Base-by-base conservation (phyloP, 1,139 yeast genomes). In the Diutina siamensis region DNA sequence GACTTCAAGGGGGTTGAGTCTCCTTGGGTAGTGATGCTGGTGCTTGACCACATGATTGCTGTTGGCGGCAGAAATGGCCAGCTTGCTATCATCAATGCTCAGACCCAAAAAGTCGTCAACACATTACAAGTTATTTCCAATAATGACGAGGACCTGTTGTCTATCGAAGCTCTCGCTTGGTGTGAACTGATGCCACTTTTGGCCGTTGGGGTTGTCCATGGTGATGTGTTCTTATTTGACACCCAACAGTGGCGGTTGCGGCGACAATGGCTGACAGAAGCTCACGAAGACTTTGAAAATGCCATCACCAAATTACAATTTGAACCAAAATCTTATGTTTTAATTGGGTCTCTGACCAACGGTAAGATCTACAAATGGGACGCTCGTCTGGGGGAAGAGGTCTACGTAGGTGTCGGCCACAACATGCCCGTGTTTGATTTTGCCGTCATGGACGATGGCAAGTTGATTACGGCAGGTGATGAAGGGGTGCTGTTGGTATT, bases 391-490 rank as follows among this genome's bases (percentile, higher is more conserved):
- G 95, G 95, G 47, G 75, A 72, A 48, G 80, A 77, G 53, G 61
- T 82, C 46, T 84, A 83, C 67, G 82, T 72, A 34, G 94, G 94
- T 52, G 78, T 78, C 44, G 99, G 98, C 20, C 98, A 92, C 62
- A 85, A 83, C 61, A 85, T 86, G 83, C 97, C 97, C 48, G 80
- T 92, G 13, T 72, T 92, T 50, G 97, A 88, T 56, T 88, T 89
- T 60, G 78, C 83, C 13, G 56, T 79, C 44, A 59, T 70, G 36
- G 78, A 78, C n/a, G 65, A 74, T 42, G 89, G 86, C 38, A 80
- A 83, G 58, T 58, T 94, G 45, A 74, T 88, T 38, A 86, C 97
- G 25, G 98, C 97, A n/a, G 97, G 97, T 51, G 98, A 92, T 61
- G 98, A 92, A 61, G 96, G 95, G 53, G 97, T 92, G 33, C 79